Evolutionary conservation across 768 basidiomycete genomes (phyloP).

Genomic region (Russula dissimulans): DNA sequence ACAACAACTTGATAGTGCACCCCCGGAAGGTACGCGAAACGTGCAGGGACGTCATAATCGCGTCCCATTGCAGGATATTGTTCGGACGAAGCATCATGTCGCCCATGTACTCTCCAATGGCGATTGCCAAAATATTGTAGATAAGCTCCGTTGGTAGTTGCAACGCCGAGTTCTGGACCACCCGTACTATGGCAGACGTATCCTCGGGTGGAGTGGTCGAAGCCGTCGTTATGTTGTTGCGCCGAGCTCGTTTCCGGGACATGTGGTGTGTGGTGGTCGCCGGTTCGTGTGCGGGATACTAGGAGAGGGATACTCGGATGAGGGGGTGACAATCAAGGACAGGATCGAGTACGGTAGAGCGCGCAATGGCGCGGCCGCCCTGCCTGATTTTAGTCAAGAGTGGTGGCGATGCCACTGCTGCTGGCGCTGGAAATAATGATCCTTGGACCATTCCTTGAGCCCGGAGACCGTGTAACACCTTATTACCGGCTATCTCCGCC

Average conservation of each 20-base stretch:
- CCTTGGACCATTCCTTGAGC: too few species aligned
- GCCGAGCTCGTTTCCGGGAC: constrained; percentile 3
- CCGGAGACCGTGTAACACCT: too few species aligned
- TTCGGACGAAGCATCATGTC: constrained; percentile 14
- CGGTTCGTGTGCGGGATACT: not conserved
- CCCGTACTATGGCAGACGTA: not conserved
- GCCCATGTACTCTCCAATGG: constrained; percentile 10
- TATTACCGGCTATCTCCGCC: too few species aligned
- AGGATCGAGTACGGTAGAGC: not conserved
- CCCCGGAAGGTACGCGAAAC: constrained; percentile 13
- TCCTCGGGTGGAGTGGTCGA: not conserved
- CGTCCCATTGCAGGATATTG: constrained; percentile 8
- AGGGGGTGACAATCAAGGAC: not conserved
- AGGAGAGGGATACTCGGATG: not conserved
- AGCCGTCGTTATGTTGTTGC: not conserved
- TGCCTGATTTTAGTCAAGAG: not conserved
- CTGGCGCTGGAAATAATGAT: too few species aligned
- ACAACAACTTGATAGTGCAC: constrained; percentile 14
- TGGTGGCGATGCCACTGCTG: not conserved
- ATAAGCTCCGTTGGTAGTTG: constrained; percentile 15
- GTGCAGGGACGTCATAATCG: constrained; percentile 10
- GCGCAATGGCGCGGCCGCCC: not conserved
- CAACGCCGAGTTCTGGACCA: not conserved
- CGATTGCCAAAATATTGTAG: constrained; percentile 9
- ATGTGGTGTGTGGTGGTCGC: not conserved